Percentiles rank a stretch among this genome's conserved stretches.
phyloP scores from a whole-genome alignment of 208 protist species.

The Wallacemonas sp. region DNA sequence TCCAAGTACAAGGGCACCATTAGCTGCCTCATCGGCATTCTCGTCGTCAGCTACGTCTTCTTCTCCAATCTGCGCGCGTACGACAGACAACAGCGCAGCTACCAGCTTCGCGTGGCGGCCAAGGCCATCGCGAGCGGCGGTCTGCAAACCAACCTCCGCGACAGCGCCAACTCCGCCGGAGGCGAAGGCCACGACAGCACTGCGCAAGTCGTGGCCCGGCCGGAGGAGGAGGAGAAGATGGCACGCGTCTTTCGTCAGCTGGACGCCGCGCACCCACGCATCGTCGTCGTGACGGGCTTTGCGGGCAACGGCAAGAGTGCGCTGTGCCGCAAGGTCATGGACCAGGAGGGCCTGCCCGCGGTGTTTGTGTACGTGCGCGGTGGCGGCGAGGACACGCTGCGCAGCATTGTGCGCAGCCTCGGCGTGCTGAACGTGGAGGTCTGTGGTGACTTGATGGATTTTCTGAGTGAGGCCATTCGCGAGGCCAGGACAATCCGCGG shows the following conservation, averaged over 20 bases:
- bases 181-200: slow-evolving; percentile 1
- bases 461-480: slow-evolving; percentile 53
- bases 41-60: slow-evolving; percentile 64
- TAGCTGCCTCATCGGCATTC: slow-evolving; percentile 53
- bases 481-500: slow-evolving; percentile 21
- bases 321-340: slow-evolving; percentile 53
- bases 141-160: neutral
- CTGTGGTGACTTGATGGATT: slow-evolving; percentile 82
- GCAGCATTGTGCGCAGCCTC: slow-evolving; percentile 58
- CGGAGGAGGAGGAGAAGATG: slow-evolving; percentile 35
- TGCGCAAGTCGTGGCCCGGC: slow-evolving; percentile 21
- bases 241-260: slow-evolving; percentile 33
- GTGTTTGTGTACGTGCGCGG: slow-evolving; percentile 70
- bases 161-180: slow-evolving; percentile 7
- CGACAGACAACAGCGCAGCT: slow-evolving; percentile 44
- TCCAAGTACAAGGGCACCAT: slow-evolving; percentile 75
- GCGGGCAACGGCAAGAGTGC: slow-evolving; percentile 67
- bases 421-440: slow-evolving; percentile 82
- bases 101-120: slow-evolving; percentile 47
- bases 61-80: slow-evolving; percentile 54
- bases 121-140: slow-evolving; percentile 27
- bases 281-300: slow-evolving; percentile 65
- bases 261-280: slow-evolving; percentile 36
- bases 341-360: slow-evolving; percentile 56
- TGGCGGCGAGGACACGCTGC: slow-evolving; percentile 66